Evolutionary conservation across 176 grass and related monocot genomes (phyloP).

Genomic region (Oryza rufipogon): DNA sequence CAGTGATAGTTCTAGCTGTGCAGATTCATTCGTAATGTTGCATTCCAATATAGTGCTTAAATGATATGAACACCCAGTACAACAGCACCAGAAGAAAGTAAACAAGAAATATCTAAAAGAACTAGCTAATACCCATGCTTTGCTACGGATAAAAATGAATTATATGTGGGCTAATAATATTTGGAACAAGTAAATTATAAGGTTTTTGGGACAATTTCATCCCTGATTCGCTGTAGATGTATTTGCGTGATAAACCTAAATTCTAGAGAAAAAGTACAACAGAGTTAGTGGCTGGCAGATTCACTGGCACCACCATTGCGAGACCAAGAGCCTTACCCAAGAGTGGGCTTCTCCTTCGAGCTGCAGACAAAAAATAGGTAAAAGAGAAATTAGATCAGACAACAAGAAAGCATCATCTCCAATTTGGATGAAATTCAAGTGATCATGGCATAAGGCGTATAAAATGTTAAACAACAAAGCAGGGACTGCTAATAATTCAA

Average conservation of each 20-base stretch:
- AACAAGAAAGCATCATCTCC: background rate
- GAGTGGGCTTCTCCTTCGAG: constrained; percentile 99
- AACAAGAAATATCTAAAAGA: background rate
- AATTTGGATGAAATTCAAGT: background rate
- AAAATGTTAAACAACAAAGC: background rate
- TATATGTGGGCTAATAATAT: too few relatives aligned
- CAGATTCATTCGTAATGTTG: background rate
- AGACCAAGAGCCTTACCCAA: constrained; percentile 64
- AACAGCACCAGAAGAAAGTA: background rate
- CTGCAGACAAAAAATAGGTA: constrained; percentile 49
- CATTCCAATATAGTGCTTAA: constrained; percentile 2
- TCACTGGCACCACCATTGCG: background rate
- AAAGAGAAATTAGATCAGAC: constrained; percentile 39
- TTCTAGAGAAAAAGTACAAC: too few relatives aligned
- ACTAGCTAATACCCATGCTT: too few relatives aligned
- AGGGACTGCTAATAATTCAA: background rate
- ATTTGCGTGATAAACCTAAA: too few relatives aligned
- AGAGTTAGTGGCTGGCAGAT: too few relatives aligned
- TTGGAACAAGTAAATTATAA: too few relatives aligned
- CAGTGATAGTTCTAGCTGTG: background rate
- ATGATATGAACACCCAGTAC: background rate
- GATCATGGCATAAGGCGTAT: background rate
- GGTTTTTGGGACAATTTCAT: too few relatives aligned
- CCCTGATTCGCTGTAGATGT: too few relatives aligned
- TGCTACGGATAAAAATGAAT: too few relatives aligned